These are phyloP conservation scores for Marsdenia floribunda DNA, from an alignment of 257 asterid species.

Conservation along the genomic window DNA sequence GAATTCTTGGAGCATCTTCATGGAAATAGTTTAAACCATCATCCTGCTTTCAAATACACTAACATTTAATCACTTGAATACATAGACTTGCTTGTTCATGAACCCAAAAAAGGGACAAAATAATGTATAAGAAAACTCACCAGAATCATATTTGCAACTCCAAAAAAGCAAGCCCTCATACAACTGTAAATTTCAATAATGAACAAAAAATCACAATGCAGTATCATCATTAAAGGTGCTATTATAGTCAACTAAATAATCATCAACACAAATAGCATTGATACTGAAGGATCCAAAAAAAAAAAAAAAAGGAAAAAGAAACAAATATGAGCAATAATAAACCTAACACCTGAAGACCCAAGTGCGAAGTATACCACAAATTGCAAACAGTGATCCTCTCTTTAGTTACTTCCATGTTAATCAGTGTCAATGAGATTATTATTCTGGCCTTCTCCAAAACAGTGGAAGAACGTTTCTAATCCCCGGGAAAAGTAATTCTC, in stretches of 20 bases:
- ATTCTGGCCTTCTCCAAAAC: neutral
- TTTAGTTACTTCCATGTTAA: neutral
- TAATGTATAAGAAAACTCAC: conserved; percentile 45
- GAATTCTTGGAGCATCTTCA: neutral
- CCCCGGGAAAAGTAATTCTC: neutral
- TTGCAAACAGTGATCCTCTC: neutral
- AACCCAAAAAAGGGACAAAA: conserved; percentile 3
- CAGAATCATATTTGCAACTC: conserved; percentile 91
- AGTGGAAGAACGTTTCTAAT: neutral
- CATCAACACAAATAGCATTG: no score
- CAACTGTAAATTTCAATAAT: conserved; percentile 58
- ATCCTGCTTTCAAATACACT: neutral
- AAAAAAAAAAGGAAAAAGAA: no score
- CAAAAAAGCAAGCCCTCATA: conserved; percentile 74
- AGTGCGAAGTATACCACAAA: no score
- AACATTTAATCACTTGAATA: neutral
- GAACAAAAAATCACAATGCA: conserved; percentile 24
- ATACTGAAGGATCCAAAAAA: no score
- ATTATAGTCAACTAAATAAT: no score
- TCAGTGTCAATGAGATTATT: neutral
- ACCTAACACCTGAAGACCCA: no score
- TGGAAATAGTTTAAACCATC: neutral
- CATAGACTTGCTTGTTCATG: neutral
- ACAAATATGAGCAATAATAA: no score
- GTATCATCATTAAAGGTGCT: no score